Base-by-base conservation (phyloP, 768 basidiomycete genomes). In the Sarcomyxa edulis region DNA sequence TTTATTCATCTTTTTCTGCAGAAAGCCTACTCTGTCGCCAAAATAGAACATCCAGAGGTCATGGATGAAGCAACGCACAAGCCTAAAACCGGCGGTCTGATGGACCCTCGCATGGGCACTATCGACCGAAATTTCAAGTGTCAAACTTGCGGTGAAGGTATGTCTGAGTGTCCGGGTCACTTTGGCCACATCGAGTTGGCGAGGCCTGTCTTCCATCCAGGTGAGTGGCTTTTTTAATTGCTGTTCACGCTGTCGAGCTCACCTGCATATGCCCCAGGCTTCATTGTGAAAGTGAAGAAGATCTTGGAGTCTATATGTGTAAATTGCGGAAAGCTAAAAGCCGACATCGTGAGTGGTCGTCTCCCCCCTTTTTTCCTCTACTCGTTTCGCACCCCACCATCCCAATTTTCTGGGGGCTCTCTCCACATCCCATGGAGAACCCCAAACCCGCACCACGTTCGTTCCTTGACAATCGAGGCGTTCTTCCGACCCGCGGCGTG, bases 81-180 rank as follows among this genome's bases (percentile, higher is more conserved):
- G 55, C 88, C 90, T 18, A 97, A 96, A 67, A 69, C 80, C 18
- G 93, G 92, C 33, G 96, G 96, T 32, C 69, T 99, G 55, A 95
- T 95, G 86, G 96, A 99, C 66, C 91, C 94, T 35, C 81, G 91
- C 43, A 91, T 98, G 86, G 96, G 96, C 26, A 99, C 92, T 20
- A 95, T 94, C 52, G 92, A 94, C 70, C 75, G 92, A 49, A 93
- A 94, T 60, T 94, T 95, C 69, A 98, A 98, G 69, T 99, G 96
- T 60, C 93, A 97, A 69, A 98, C 96, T 20, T 98, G 96, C 61
- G 94, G 93, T 49, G 96, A 99, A 74, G 95, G 94, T n/a, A 97
- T 98, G 94, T 84, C 92, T 12, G 96, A 98, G 60, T 99, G 96
- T 68, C 94, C 96, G 19, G 96, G 96, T 35, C 96, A 98, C 62